A percentile compares a stretch with the other conserved stretches of the same genome.
Evolutionary conservation across 176 grass and related monocot species (phyloP).

Genomic region (Carex parvula): DNA sequence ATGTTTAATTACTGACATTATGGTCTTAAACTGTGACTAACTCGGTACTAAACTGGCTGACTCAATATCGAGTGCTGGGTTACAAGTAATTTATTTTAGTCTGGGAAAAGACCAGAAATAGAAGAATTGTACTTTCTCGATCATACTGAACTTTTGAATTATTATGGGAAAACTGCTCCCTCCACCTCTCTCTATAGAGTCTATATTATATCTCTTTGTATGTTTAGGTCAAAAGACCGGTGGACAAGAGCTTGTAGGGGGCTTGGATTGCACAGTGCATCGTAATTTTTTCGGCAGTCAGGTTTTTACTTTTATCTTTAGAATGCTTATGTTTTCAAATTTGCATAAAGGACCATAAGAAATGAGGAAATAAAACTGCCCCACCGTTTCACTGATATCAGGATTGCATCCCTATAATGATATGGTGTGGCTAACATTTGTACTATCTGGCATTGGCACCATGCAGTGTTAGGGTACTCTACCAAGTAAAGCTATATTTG

Average conservation of each 20-base stretch:
- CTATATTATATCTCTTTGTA: not conserved
- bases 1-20: not conserved
- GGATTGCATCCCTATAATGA: not conserved
- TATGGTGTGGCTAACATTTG: not conserved
- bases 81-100: not conserved
- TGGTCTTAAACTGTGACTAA: not conserved
- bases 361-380: not conserved
- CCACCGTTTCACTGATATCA: not conserved
- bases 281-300: constrained; percentile 95
- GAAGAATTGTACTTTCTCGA: not conserved
- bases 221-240: constrained; percentile 64
- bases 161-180: not conserved
- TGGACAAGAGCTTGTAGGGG: constrained; percentile 90
- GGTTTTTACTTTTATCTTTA: constrained; percentile 31
- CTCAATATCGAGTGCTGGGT: not conserved
- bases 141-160: not conserved
- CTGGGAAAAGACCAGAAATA: not conserved
- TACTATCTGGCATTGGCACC: not conserved
- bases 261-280: constrained; percentile 91
- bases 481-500: not conserved
- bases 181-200: not conserved
- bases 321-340: not conserved
- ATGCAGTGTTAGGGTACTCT: not conserved
- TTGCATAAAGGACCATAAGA: not conserved
- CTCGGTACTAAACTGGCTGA: not conserved